Evolutionary conservation across 2,329 filamentous ascomycete species (phyloP).

Genomic region (Claviceps sp.): DNA sequence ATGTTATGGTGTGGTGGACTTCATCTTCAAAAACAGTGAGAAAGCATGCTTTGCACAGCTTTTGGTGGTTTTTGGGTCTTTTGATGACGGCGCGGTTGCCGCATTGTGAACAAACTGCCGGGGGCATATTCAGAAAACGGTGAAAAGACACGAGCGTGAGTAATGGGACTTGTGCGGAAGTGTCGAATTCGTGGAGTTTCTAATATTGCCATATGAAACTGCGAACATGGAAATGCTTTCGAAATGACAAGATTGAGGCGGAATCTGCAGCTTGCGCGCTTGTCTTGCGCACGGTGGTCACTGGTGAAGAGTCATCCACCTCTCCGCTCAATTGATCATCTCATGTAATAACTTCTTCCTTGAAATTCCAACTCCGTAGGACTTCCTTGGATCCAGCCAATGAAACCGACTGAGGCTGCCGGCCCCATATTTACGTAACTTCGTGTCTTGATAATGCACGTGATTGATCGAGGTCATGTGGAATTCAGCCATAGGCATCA

Average conservation of each 20-base stretch:
- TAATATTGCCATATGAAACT: too few species aligned
- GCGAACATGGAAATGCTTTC: neutral
- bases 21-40: slow-evolving; percentile 79
- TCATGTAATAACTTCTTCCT: neutral
- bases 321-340: neutral
- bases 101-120: slow-evolving; percentile 63
- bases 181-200: neutral
- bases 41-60: slow-evolving; percentile 85
- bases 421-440: neutral
- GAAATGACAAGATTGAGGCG: neutral
- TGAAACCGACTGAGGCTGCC: neutral
- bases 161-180: neutral
- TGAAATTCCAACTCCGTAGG: neutral
- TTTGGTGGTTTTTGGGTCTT: slow-evolving; percentile 86
- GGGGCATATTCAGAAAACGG: slow-evolving; percentile 47
- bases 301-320: too few species aligned
- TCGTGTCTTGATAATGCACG: neutral
- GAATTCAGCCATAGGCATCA: neutral
- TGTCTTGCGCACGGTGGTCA: neutral
- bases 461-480: neutral
- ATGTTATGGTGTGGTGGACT: slow-evolving; percentile 81
- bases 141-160: neutral
- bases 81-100: slow-evolving; percentile 74
- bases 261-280: too few species aligned
- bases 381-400: neutral